These are phyloP conservation scores for Cephaloascus albidus DNA, from an alignment of 805 yeast species.

Conservation along the genomic window DNA sequence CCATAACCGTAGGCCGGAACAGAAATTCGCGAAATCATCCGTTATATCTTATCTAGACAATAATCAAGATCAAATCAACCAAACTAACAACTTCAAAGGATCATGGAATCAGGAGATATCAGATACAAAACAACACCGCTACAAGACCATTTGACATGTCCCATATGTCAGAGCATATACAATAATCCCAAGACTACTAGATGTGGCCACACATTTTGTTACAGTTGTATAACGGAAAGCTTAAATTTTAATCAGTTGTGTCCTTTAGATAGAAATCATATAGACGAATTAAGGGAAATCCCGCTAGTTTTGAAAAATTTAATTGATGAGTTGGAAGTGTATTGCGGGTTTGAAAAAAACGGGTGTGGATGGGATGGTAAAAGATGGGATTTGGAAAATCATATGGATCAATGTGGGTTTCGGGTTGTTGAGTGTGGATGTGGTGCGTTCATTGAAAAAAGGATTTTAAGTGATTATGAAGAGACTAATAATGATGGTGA, in stretches of 20 bases:
- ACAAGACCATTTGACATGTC: constrained; percentile 5
- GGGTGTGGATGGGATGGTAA: constrained; percentile 53
- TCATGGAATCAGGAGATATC: neutral
- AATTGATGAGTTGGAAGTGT: constrained; percentile 22
- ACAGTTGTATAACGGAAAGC: constrained; percentile 5
- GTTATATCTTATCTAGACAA: too few relatives aligned
- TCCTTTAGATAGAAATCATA: constrained; percentile 6
- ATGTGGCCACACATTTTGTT: constrained; percentile 8
- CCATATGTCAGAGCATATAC: constrained; percentile 7
- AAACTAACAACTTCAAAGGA: too few relatives aligned
- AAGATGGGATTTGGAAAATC: constrained; percentile 49
- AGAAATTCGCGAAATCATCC: too few relatives aligned
- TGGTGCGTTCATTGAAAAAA: neutral
- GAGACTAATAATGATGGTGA: neutral
- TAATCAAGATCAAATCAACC: too few relatives aligned
- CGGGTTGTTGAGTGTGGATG: constrained; percentile 9
- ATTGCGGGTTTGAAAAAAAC: constrained; percentile 38
- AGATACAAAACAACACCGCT: neutral
- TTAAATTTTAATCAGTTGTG: constrained; percentile 1
- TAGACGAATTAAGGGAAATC: constrained; percentile 1
- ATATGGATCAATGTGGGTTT: constrained; percentile 20
- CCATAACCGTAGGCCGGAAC: too few relatives aligned
- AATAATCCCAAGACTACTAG: constrained; percentile 6
- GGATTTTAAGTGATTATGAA: neutral
- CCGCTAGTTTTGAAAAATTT: constrained; percentile 6